phyloP scores from a whole-genome alignment of 495 filamentous ascomycete genomes.

The Recurvomyces mirabilis region DNA sequence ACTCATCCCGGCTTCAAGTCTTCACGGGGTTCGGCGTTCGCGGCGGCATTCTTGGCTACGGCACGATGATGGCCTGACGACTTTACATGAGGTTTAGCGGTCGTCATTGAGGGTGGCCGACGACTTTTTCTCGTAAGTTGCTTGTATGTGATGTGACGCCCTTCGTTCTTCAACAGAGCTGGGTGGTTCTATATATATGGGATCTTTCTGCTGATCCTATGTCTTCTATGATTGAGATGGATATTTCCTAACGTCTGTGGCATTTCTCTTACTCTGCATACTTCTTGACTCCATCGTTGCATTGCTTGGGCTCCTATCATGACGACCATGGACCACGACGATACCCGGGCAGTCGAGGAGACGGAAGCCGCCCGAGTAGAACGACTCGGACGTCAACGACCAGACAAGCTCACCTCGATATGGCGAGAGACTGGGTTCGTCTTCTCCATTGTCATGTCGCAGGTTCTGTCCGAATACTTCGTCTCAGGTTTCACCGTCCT shows the following conservation, averaged over 20 bases:
- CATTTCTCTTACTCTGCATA: too few relatives aligned
- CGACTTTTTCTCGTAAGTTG: too few relatives aligned
- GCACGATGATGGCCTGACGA: neutral
- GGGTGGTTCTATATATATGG: too few relatives aligned
- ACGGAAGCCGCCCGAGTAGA: constrained; percentile 40
- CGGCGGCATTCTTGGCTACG: too few relatives aligned
- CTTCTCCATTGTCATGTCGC: constrained; percentile 60
- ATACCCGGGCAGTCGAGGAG: constrained; percentile 3
- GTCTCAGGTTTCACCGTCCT: constrained; percentile 80
- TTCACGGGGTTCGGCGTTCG: too few relatives aligned
- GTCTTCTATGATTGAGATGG: too few relatives aligned
- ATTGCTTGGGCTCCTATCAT: neutral
- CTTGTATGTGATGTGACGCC: too few relatives aligned
- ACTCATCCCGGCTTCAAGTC: too few relatives aligned
- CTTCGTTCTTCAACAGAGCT: too few relatives aligned
- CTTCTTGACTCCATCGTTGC: too few relatives aligned
- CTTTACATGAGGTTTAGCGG: neutral
- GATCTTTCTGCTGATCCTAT: too few relatives aligned
- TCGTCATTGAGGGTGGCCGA: neutral
- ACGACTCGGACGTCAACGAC: constrained; percentile 58
- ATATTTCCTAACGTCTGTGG: too few relatives aligned
- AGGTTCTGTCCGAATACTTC: constrained; percentile 71
- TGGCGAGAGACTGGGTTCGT: constrained; percentile 60
- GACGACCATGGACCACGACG: neutral
- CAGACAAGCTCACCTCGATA: constrained; percentile 48